Conservation (phyloP, 148 eudicot genomes). For the Fagopyrum tataricum region DNA sequence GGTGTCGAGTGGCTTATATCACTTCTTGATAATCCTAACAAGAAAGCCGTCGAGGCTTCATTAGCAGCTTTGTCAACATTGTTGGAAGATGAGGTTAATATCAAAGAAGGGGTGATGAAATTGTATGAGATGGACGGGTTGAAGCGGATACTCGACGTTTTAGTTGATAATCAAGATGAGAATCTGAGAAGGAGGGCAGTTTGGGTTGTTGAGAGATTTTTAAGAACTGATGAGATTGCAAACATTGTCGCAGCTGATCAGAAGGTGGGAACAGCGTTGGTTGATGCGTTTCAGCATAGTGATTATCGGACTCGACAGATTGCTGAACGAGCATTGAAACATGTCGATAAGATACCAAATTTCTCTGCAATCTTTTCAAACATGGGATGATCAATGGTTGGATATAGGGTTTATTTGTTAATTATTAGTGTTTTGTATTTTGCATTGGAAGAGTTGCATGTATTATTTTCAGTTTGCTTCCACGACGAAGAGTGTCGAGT, state of each 20-base stretch:
- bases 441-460: constrained; percentile 5
- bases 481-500: not conserved
- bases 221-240: constrained; percentile 62
- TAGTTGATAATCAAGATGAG: constrained; percentile 76
- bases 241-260: constrained; percentile 52
- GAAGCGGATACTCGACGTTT: constrained; percentile 56
- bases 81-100: constrained; percentile 71
- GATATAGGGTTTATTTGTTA: not conserved
- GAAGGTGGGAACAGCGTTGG: constrained; percentile 68
- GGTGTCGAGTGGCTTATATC: constrained; percentile 68
- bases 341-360: constrained; percentile 81
- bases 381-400: constrained; percentile 20
- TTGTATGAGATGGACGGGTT: constrained; percentile 53
- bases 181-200: constrained; percentile 58
- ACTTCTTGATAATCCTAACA: constrained; percentile 71
- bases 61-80: constrained; percentile 76
- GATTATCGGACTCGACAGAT: constrained; percentile 77
- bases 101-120: constrained; percentile 50
- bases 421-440: not conserved
- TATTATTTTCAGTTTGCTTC: constrained; percentile 2
- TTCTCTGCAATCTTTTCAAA: constrained; percentile 82
- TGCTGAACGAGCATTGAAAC: constrained; percentile 82
- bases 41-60: constrained; percentile 74
- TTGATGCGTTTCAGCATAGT: constrained; percentile 82
- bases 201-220: constrained; percentile 79